A percentile compares a stretch with the other conserved stretches of the same genome.
Conservation (phyloP, 441 rosid genomes). For the Theobroma grandiflorum region DNA sequence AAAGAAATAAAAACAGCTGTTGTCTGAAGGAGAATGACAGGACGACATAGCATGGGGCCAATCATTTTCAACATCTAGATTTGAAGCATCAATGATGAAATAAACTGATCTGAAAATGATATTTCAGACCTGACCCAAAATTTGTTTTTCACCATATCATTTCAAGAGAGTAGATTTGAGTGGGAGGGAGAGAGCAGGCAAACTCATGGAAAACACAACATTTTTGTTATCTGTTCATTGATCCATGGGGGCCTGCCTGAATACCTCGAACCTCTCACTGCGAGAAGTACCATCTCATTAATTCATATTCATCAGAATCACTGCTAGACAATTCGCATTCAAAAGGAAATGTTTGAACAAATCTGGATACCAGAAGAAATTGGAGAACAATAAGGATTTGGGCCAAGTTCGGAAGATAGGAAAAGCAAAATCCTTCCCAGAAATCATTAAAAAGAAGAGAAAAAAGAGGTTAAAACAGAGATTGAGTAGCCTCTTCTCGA, state of each 20-base stretch:
- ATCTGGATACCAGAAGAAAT: neutral
- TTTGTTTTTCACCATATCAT: neutral
- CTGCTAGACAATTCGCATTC: neutral
- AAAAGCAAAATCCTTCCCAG: neutral
- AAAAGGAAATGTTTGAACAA: neutral
- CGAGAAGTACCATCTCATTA: neutral
- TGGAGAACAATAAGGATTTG: neutral
- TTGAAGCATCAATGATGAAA: slow-evolving; percentile 23
- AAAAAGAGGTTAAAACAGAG: neutral
- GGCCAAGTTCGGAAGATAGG: neutral
- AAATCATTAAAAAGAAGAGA: slow-evolving; percentile 14
- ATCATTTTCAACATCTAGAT: slow-evolving; percentile 36
- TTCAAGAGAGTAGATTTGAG: neutral
- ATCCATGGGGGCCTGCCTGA: neutral
- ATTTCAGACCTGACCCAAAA: slow-evolving; percentile 11
- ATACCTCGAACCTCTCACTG: neutral
- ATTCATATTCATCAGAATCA: neutral
- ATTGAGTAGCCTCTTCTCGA: neutral
- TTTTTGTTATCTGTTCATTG: neutral
- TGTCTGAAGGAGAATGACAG: slow-evolving; percentile 31
- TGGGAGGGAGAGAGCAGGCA: neutral
- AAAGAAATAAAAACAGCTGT: neutral
- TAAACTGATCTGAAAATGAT: slow-evolving; percentile 33
- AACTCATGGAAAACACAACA: neutral
- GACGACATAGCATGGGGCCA: slow-evolving; percentile 20